Conservation (phyloP, 2,329 filamentous ascomycete species). For the Plectosphaerella plurivora region DNA sequence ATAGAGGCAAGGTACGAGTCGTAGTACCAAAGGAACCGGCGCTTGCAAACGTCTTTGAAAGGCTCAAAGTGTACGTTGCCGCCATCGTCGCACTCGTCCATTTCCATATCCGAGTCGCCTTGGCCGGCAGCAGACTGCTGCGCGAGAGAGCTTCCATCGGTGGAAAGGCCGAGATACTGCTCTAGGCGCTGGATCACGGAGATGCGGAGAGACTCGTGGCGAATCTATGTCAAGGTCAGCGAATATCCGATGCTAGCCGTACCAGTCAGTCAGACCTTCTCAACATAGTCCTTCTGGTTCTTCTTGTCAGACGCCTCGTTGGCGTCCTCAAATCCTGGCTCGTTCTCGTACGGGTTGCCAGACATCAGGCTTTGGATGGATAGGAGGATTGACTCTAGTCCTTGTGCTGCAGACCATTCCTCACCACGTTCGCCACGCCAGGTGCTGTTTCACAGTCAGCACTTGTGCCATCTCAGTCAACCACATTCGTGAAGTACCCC, state of each 20-base stretch:
- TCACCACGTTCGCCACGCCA: slow-evolving; percentile 89
- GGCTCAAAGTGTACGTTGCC: slow-evolving; percentile 64
- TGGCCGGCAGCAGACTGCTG: slow-evolving; percentile 23
- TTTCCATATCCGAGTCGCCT: slow-evolving; percentile 39
- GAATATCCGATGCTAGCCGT: background rate
- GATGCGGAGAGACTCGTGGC: slow-evolving; percentile 83
- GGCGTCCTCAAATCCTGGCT: slow-evolving; percentile 84
- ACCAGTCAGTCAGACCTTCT: slow-evolving; percentile 54
- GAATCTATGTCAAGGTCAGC: slow-evolving; percentile 54
- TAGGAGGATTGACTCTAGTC: slow-evolving; percentile 86
- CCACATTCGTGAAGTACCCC: slow-evolving; percentile 51
- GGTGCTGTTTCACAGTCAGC: slow-evolving; percentile 52
- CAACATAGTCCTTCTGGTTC: slow-evolving; percentile 69
- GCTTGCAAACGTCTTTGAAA: slow-evolving; percentile 87
- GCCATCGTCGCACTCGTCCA: slow-evolving; percentile 49
- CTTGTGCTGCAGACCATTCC: slow-evolving; percentile 95
- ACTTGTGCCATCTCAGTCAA: background rate
- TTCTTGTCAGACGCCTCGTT: slow-evolving; percentile 65
- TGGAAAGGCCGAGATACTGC: slow-evolving; percentile 63
- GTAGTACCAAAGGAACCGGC: slow-evolving; percentile 93
- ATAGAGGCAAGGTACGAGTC: slow-evolving; percentile 77
- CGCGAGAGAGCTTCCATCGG: slow-evolving; percentile 37
- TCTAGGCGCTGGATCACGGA: slow-evolving; percentile 84
- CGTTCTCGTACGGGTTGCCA: slow-evolving; percentile 89
- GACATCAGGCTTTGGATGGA: slow-evolving; percentile 98